Evolutionary conservation across 1,284 basidiomycete species (phyloP).

Genomic region (Naganishia sp.): DNA sequence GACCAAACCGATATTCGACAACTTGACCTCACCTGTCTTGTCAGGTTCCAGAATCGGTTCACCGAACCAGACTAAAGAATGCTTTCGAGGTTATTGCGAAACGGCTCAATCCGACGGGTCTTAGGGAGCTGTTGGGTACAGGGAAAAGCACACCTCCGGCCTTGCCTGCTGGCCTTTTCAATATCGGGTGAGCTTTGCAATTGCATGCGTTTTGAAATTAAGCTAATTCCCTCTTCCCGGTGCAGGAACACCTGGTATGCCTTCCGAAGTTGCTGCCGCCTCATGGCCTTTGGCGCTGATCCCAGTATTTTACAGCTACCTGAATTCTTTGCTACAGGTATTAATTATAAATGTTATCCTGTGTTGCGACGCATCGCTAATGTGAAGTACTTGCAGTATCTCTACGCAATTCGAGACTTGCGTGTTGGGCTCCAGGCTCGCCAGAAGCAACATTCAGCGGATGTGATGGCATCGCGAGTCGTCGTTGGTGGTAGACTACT

Average conservation of each 20-base stretch:
- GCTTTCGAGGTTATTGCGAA: slow-evolving; percentile 23
- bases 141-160: slow-evolving; percentile 7
- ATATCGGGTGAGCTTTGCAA: slow-evolving; percentile 47
- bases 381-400: slow-evolving; percentile 39
- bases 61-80: slow-evolving; percentile 13
- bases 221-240: not conserved
- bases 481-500: slow-evolving; percentile 31
- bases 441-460: slow-evolving; percentile 28
- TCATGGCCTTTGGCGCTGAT: not conserved
- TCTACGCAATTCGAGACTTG: slow-evolving; percentile 51
- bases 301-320: slow-evolving; percentile 39
- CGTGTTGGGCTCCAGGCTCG: slow-evolving; percentile 48
- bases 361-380: not conserved
- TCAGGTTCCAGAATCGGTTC: slow-evolving; percentile 7
- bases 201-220: not conserved
- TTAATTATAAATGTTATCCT: not conserved
- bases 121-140: slow-evolving; percentile 3
- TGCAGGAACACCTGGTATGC: slow-evolving; percentile 49
- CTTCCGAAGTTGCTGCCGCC: not conserved
- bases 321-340: slow-evolving; percentile 50
- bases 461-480: not conserved
- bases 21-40: not conserved
- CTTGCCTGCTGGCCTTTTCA: slow-evolving; percentile 51
- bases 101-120: slow-evolving; percentile 3
- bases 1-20: too few relatives aligned